Evolutionary conservation across 23 red algal species (phyloP).

Genomic region (Cyanidioschyzon merolae): DNA sequence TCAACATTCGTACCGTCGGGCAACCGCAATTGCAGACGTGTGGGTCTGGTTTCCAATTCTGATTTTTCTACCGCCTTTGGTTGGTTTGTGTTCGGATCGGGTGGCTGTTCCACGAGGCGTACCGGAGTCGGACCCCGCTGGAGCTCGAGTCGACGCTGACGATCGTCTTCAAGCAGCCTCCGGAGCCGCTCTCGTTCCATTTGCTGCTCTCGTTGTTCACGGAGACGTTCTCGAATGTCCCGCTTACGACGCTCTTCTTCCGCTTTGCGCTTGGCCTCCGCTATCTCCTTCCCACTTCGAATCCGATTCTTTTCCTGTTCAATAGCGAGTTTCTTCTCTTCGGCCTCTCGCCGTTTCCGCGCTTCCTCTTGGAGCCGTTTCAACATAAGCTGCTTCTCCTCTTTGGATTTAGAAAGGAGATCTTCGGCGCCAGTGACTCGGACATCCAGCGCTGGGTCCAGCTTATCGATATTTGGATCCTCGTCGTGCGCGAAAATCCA

Average conservation of each 20-base stretch:
- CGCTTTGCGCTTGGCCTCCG: constrained; percentile 30
- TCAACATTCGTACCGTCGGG: constrained; percentile 67
- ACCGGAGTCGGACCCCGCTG: constrained; percentile 31
- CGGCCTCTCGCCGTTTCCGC: constrained; percentile 51
- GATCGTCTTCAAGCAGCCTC: constrained; percentile 59
- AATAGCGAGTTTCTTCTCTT: constrained; percentile 62
- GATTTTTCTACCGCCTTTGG: constrained; percentile 16
- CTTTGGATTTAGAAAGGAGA: constrained; percentile 33
- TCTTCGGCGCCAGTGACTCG: constrained; percentile 23
- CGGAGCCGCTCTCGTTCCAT: constrained; percentile 48
- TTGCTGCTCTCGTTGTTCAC: constrained; percentile 40
- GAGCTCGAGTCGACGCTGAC: constrained; percentile 28
- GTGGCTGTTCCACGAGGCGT: background rate
- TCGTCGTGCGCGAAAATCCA: constrained; percentile 91
- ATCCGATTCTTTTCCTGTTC: constrained; percentile 70
- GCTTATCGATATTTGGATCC: constrained; percentile 65
- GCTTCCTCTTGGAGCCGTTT: constrained; percentile 42
- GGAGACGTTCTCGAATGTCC: constrained; percentile 39
- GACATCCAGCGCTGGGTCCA: constrained; percentile 36
- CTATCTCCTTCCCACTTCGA: constrained; percentile 47
- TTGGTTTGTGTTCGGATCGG: background rate
- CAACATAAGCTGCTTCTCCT: constrained; percentile 45
- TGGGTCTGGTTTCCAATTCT: background rate
- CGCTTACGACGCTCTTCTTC: constrained; percentile 56
- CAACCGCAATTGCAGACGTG: constrained; percentile 63